Evolutionary conservation across 1,284 basidiomycete genomes (phyloP).

Genomic region (Neolentinus lepideus): DNA sequence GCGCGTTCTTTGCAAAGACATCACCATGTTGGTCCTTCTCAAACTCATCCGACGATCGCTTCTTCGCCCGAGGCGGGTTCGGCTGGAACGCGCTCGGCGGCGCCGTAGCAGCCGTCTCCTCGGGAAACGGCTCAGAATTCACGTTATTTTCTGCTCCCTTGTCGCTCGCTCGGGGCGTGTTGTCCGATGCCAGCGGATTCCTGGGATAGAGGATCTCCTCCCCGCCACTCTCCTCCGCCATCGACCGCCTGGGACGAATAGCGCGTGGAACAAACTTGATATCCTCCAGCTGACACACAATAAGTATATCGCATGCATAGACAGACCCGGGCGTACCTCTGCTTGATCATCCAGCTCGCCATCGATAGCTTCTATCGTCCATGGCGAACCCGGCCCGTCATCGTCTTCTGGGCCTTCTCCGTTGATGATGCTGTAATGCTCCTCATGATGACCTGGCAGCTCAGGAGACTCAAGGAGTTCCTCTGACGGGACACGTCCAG

Average conservation of each 20-base stretch:
- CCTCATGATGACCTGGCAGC: conserved; percentile 14
- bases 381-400: conserved; percentile 62
- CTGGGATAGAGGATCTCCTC: conserved; percentile 81
- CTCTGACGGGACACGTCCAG: conserved; percentile 24
- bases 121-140: conserved; percentile 15
- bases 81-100: conserved; percentile 59
- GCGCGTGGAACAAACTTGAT: conserved; percentile 35
- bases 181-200: conserved; percentile 32
- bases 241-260: conserved; percentile 51
- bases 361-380: conserved; percentile 82
- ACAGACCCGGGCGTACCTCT: conserved; percentile 38
- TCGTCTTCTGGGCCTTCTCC: conserved; percentile 32
- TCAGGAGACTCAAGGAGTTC: conserved; percentile 31
- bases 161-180: conserved; percentile 5
- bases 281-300: conserved; percentile 25
- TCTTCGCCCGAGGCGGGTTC: conserved; percentile 52
- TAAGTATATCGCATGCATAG: conserved; percentile 8
- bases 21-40: conserved; percentile 65
- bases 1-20: conserved; percentile 44
- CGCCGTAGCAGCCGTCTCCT: conserved; percentile 20
- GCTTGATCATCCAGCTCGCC: conserved; percentile 64
- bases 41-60: conserved; percentile 77
- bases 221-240: conserved; percentile 72
- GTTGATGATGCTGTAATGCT: conserved; percentile 30
- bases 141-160: conserved; percentile 9